A percentile compares a stretch with the other conserved stretches of the same genome.
Conservation (phyloP, 305 asterid genomes). For the Plantago coronopus region DNA sequence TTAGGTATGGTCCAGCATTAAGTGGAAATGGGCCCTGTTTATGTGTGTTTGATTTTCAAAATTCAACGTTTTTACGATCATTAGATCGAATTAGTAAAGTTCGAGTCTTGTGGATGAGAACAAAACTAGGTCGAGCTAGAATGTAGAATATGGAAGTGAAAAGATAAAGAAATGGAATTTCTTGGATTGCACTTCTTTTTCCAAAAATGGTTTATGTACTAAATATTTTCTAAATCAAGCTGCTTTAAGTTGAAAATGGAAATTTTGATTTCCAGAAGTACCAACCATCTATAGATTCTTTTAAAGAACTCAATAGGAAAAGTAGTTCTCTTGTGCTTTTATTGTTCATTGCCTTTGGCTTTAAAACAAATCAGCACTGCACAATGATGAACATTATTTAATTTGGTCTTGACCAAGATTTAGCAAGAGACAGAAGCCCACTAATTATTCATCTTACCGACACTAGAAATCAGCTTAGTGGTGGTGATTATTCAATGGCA, state of each 20-base stretch:
- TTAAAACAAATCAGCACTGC: background rate
- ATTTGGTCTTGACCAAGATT: background rate
- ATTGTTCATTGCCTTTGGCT: constrained; percentile 2
- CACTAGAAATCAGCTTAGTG: constrained; percentile 26
- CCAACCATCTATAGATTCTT: too few species aligned
- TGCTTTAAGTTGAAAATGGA: too few species aligned
- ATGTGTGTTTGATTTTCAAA: background rate
- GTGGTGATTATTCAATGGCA: constrained; percentile 28
- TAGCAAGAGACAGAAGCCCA: constrained; percentile 2
- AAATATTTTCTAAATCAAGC: too few species aligned
- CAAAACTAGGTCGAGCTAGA: too few species aligned
- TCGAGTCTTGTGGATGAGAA: too few species aligned
- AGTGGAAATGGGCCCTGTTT: background rate
- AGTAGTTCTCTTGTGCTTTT: background rate
- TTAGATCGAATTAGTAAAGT: background rate
- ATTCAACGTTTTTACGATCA: background rate
- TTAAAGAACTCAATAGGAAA: background rate
- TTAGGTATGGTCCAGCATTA: constrained; percentile 4
- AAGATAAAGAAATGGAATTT: too few species aligned
- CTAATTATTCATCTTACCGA: constrained; percentile 33
- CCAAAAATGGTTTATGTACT: too few species aligned
- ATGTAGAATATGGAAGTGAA: too few species aligned
- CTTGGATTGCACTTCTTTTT: too few species aligned
- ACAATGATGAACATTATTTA: background rate
- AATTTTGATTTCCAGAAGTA: too few species aligned